These are phyloP conservation scores for Chlamydomonas sphaeroides DNA, from an alignment of 139 green algal species.

Conservation along the genomic window DNA sequence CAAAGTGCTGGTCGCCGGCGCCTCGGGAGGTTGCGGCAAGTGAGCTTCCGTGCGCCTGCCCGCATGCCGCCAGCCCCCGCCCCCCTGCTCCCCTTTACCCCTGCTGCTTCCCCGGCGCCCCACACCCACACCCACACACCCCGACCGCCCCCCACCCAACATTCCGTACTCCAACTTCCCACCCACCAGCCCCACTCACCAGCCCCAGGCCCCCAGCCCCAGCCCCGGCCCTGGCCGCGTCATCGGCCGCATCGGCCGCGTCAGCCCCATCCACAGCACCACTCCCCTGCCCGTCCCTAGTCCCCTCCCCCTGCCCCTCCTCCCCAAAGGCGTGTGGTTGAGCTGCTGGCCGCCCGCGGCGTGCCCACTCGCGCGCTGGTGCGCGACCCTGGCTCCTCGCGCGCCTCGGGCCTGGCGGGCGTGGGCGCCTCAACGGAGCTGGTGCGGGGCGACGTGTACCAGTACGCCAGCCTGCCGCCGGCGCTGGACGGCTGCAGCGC, in stretches of 20 bases:
- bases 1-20: constrained; percentile 51
- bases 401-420: constrained; percentile 7
- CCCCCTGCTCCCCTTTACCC: no score
- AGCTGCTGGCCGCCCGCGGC: constrained; percentile 54
- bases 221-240: no score
- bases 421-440: constrained; percentile 22
- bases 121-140: no score
- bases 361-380: constrained; percentile 70
- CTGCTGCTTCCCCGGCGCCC: no score
- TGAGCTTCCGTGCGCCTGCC: no score
- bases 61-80: no score
- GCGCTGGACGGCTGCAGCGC: constrained; percentile 65
- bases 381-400: constrained; percentile 55
- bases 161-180: no score
- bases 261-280: no score
- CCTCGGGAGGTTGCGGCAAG: constrained; percentile 51
- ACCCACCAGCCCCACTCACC: no score
- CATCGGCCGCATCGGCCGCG: no score
- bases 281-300: background rate
- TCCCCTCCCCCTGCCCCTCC: background rate
- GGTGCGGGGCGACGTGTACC: constrained; percentile 72
- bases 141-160: no score
- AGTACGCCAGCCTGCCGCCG: constrained; percentile 63
- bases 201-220: no score
- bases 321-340: constrained; percentile 52